Evolutionary conservation across 2,329 filamentous ascomycete species (phyloP).

Genomic region (Biscogniauxia sp.): DNA sequence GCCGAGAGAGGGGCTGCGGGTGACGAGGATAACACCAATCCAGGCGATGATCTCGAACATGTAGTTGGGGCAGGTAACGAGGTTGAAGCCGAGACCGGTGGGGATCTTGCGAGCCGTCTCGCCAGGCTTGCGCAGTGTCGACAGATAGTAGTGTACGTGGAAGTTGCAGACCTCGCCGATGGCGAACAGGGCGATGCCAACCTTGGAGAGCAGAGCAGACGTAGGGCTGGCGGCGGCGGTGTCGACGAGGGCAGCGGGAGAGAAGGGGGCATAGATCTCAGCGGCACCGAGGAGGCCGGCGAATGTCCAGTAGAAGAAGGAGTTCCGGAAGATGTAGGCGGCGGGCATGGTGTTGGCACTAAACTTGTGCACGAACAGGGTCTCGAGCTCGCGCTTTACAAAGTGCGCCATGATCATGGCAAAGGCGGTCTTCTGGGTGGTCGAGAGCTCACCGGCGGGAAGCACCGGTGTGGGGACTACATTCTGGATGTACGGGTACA

Average conservation of each 20-base stretch:
- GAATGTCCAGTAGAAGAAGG: constrained; percentile 86
- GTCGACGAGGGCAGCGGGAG: constrained; percentile 58
- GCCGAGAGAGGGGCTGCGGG: constrained; percentile 73
- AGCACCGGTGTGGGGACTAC: constrained; percentile 37
- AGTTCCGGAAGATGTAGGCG: constrained; percentile 91
- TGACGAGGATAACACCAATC: constrained; percentile 77
- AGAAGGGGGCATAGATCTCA: constrained; percentile 78
- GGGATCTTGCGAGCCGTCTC: constrained; percentile 88
- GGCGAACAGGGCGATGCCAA: constrained; percentile 68
- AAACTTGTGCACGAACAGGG: constrained; percentile 92
- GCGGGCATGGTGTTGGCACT: constrained; percentile 91
- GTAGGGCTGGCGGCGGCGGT: constrained; percentile 29
- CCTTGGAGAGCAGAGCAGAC: constrained; percentile 52
- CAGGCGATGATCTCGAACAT: constrained; percentile 88
- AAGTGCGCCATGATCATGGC: constrained; percentile 79
- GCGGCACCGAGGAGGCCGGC: constrained; percentile 78
- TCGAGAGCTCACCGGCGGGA: constrained; percentile 48
- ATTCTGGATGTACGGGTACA: constrained; percentile 42
- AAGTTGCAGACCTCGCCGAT: constrained; percentile 81
- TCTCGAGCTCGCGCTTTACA: constrained; percentile 92
- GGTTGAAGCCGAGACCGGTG: constrained; percentile 74
- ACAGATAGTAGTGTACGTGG: constrained; percentile 75
- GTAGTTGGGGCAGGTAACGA: constrained; percentile 97
- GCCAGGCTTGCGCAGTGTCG: constrained; percentile 72
- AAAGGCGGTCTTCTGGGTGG: constrained; percentile 72